Evolutionary conservation across 2,329 filamentous ascomycete species (phyloP).

Genomic region (Alternaria ventricosa): DNA sequence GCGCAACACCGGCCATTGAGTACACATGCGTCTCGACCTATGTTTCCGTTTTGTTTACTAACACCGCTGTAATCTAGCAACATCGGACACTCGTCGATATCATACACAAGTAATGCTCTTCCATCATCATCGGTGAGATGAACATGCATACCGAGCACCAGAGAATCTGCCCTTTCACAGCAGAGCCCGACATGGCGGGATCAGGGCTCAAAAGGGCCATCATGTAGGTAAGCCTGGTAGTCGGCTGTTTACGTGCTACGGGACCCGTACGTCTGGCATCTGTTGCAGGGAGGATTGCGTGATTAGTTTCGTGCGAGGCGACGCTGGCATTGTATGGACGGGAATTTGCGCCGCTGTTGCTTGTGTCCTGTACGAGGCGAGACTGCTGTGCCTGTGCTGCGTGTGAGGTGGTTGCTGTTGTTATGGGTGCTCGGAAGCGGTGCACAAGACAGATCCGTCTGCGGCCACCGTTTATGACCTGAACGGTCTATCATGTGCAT

Average conservation of each 20-base stretch:
- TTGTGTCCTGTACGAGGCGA: conserved; percentile 3
- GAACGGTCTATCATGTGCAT: neutral
- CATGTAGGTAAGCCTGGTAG: conserved; percentile 6
- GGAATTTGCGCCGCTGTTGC: neutral
- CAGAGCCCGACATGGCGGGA: conserved; percentile 35
- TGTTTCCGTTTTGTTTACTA: conserved; percentile 13
- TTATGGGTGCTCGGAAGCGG: conserved; percentile 2
- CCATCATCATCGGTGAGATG: conserved; percentile 20
- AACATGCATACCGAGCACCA: conserved; percentile 13
- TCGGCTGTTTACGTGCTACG: conserved; percentile 6
- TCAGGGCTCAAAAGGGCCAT: conserved; percentile 11
- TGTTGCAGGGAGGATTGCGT: conserved; percentile 9
- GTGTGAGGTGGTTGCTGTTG: neutral
- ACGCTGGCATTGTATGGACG: neutral
- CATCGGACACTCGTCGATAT: neutral
- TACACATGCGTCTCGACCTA: neutral
- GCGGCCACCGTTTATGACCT: neutral
- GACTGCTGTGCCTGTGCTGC: neutral
- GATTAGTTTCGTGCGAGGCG: conserved; percentile 5
- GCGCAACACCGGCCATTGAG: conserved; percentile 27
- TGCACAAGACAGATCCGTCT: neutral
- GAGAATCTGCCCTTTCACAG: conserved; percentile 20
- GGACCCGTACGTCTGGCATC: neutral
- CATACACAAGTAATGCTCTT: neutral
- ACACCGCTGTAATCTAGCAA: conserved; percentile 26